Percentiles rank a stretch among this genome's conserved stretches.
phyloP scores from a whole-genome alignment of 2,329 filamentous ascomycete species.

The Zopfia rhizophila region DNA sequence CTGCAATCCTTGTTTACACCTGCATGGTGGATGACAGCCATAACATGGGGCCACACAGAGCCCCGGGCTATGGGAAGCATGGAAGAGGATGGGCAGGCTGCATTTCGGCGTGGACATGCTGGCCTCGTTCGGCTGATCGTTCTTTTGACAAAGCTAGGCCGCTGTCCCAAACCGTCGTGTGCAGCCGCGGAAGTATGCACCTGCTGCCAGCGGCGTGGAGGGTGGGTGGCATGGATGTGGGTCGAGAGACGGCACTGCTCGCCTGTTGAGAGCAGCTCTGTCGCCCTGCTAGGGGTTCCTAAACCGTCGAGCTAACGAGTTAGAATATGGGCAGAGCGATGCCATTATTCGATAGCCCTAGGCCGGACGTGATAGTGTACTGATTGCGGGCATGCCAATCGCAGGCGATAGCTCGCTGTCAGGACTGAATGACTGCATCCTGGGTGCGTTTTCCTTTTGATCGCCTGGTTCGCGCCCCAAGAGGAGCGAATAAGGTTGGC shows the following conservation, averaged over 20 bases:
- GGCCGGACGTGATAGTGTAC: too few relatives aligned
- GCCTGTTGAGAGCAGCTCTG: constrained; percentile 30
- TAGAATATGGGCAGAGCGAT: constrained; percentile 34
- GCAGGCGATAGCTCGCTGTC: background rate
- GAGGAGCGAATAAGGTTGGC: constrained; percentile 21
- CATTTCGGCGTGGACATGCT: constrained; percentile 47
- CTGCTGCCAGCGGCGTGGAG: constrained; percentile 18
- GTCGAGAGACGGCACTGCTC: constrained; percentile 6
- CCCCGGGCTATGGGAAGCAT: constrained; percentile 49
- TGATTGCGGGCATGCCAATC: background rate
- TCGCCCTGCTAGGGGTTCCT: constrained; percentile 35
- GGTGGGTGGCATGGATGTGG: constrained; percentile 26
- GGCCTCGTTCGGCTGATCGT: constrained; percentile 55
- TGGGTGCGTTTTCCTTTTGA: constrained; percentile 22
- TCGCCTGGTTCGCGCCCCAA: constrained; percentile 19
- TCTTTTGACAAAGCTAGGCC: constrained; percentile 47
- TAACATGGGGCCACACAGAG: constrained; percentile 48
- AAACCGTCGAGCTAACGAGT: constrained; percentile 32
- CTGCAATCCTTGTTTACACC: constrained; percentile 43
- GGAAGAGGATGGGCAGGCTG: constrained; percentile 39
- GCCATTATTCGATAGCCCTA: constrained; percentile 37
- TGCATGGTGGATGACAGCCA: constrained; percentile 52
- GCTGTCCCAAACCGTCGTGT: constrained; percentile 42
- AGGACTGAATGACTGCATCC: background rate
- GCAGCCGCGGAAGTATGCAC: constrained; percentile 50